Evolutionary conservation across 2,329 filamentous ascomycete species (phyloP).

Genomic region (Beauveria rudraprayagi): DNA sequence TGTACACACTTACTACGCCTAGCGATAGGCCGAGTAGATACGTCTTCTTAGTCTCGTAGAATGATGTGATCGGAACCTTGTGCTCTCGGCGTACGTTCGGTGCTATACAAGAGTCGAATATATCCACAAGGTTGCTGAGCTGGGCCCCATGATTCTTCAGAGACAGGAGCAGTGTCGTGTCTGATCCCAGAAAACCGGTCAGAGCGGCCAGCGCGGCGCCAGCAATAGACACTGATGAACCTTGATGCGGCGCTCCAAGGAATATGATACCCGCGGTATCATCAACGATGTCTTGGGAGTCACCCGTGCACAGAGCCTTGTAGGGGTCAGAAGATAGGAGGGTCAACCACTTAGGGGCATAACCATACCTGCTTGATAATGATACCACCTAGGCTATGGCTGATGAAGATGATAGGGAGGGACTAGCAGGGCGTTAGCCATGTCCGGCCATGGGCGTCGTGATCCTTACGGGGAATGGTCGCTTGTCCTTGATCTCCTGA

Average conservation of each 20-base stretch:
- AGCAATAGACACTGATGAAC: constrained; percentile 9
- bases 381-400: constrained; percentile 18
- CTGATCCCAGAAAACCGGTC: no score
- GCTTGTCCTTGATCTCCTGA: background rate
- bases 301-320: constrained; percentile 8
- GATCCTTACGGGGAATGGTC: background rate
- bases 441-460: background rate
- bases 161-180: no score
- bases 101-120: no score
- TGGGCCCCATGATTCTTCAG: background rate
- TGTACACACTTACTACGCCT: constrained; percentile 10
- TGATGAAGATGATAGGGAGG: constrained; percentile 17
- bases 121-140: constrained; percentile 3
- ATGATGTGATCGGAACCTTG: background rate
- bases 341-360: background rate
- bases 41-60: constrained; percentile 16
- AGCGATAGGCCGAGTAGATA: constrained; percentile 11
- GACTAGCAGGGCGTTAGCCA: constrained; percentile 3
- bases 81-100: no score
- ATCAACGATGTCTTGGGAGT: constrained; percentile 9
- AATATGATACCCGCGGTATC: constrained; percentile 15
- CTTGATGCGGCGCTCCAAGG: constrained; percentile 15
- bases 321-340: background rate
- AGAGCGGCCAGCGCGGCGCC: background rate
- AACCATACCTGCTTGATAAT: constrained; percentile 17